A percentile compares a stretch with the other conserved stretches of the same genome.
Evolutionary conservation across 2,329 filamentous ascomycete genomes (phyloP).

Genomic region (Rachicladosporium sp.): DNA sequence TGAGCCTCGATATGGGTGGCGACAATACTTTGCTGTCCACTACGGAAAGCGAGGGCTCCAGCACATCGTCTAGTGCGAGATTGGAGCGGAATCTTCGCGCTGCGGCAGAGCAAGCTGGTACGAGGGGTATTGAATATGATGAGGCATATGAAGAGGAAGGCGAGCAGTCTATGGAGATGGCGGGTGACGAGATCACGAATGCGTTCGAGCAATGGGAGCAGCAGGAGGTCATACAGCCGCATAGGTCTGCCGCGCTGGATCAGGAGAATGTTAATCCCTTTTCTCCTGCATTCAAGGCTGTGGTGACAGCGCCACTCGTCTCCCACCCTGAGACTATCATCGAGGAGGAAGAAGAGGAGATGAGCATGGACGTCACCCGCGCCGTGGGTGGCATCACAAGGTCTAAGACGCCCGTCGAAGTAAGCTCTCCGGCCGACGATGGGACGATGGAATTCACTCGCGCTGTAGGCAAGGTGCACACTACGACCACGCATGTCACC

Average conservation of each 20-base stretch:
- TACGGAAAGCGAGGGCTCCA: constrained; percentile 26
- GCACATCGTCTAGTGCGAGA: constrained; percentile 56
- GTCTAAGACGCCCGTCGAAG: constrained; percentile 30
- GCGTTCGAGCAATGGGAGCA: constrained; percentile 63
- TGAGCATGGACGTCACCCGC: constrained; percentile 90
- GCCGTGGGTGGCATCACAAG: constrained; percentile 60
- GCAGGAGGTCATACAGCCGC: constrained; percentile 15
- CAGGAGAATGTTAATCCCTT: constrained; percentile 41
- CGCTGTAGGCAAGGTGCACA: constrained; percentile 39
- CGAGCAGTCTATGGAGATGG: constrained; percentile 41
- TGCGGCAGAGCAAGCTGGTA: constrained; percentile 64
- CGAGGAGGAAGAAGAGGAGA: constrained; percentile 43
- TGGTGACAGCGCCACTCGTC: constrained; percentile 11
- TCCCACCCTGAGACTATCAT: constrained; percentile 13
- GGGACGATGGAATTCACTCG: constrained; percentile 46
- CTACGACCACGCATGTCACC: constrained; percentile 8
- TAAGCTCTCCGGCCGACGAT: constrained; percentile 31
- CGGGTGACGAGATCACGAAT: constrained; percentile 58
- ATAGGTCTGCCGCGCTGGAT: constrained; percentile 22
- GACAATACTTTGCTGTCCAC: constrained; percentile 34
- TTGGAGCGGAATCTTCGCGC: constrained; percentile 67
- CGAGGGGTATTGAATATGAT: constrained; percentile 51
- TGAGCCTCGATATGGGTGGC: constrained; percentile 61
- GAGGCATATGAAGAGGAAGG: constrained; percentile 45
- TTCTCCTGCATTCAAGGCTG: constrained; percentile 30